A percentile compares a stretch with the other conserved stretches of the same genome.
These are phyloP conservation scores for Debaryomyces maramus DNA, from an alignment of 805 yeast genomes.

Conservation along the genomic window DNA sequence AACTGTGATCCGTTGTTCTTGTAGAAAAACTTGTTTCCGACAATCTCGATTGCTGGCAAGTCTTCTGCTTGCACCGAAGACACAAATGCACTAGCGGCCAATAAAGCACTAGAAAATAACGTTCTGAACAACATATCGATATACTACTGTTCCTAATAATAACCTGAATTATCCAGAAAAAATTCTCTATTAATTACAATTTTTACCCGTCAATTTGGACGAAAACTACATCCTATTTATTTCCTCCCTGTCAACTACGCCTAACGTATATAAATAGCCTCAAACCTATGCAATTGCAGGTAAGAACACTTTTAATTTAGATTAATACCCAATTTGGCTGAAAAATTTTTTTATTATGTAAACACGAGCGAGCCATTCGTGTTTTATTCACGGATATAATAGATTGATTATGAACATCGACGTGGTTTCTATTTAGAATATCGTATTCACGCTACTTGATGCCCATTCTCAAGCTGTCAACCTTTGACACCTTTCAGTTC, in stretches of 20 bases:
- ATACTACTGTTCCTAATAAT: background rate
- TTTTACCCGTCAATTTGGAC: too few relatives aligned
- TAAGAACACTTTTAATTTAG: too few relatives aligned
- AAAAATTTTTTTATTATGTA: conserved; percentile 5
- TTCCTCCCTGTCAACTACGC: too few relatives aligned
- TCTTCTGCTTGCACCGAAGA: conserved; percentile 36
- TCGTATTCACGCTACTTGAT: background rate
- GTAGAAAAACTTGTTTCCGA: conserved; percentile 76
- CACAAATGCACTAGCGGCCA: conserved; percentile 16
- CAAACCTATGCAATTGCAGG: background rate
- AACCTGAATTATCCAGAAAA: too few relatives aligned
- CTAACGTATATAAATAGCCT: conserved; percentile 1
- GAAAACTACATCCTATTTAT: too few relatives aligned
- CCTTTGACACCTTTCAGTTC: too few relatives aligned
- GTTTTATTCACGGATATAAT: background rate
- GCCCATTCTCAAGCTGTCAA: too few relatives aligned
- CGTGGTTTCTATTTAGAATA: background rate
- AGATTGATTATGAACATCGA: background rate
- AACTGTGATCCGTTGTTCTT: conserved; percentile 79
- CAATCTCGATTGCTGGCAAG: conserved; percentile 66
- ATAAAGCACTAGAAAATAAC: conserved; percentile 25
- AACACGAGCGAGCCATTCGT: conserved; percentile 2
- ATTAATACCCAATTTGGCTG: conserved; percentile 3
- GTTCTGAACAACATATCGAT: conserved; percentile 35
- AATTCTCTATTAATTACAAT: too few relatives aligned